Percentiles rank a stretch among this genome's conserved stretches.
Conservation (phyloP, 140 eudicot species). For the Flaveria floridana region DNA sequence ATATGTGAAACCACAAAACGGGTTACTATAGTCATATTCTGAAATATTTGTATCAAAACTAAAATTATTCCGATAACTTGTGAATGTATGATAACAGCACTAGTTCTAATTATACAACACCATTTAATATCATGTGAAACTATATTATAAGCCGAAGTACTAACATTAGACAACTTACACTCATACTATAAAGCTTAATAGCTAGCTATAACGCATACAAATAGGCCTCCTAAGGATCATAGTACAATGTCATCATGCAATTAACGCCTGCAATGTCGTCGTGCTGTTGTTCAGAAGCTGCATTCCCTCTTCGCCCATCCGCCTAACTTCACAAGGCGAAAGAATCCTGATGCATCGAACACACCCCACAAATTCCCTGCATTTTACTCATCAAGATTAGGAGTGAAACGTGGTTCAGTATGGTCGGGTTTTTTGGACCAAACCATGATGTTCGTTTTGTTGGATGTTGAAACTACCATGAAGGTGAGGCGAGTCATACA, state of each 20-base stretch:
- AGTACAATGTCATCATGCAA: slow-evolving; percentile 9
- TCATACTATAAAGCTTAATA: slow-evolving; percentile 22
- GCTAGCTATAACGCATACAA: slow-evolving; percentile 19
- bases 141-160: slow-evolving; percentile 14
- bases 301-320: slow-evolving; percentile 95
- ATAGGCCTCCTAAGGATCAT: slow-evolving; percentile 10
- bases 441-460: not conserved
- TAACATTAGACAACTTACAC: slow-evolving; percentile 13
- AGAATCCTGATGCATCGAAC: slow-evolving; percentile 77
- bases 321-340: slow-evolving; percentile 81
- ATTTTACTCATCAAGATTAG: slow-evolving; percentile 7
- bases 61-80: too few species aligned
- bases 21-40: too few species aligned
- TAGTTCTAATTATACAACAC: not conserved
- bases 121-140: not conserved
- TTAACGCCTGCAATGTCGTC: slow-evolving; percentile 33
- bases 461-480: not conserved
- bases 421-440: not conserved
- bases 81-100: not conserved
- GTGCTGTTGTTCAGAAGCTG: slow-evolving; percentile 59
- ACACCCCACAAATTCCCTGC: slow-evolving; percentile 84
- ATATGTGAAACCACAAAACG: too few species aligned
- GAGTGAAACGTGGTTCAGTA: not conserved
- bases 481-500: too few species aligned
- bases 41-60: too few species aligned